These are phyloP conservation scores for Creolimax fragrantissima DNA, from an alignment of 78 protist species.

Conservation along the genomic window DNA sequence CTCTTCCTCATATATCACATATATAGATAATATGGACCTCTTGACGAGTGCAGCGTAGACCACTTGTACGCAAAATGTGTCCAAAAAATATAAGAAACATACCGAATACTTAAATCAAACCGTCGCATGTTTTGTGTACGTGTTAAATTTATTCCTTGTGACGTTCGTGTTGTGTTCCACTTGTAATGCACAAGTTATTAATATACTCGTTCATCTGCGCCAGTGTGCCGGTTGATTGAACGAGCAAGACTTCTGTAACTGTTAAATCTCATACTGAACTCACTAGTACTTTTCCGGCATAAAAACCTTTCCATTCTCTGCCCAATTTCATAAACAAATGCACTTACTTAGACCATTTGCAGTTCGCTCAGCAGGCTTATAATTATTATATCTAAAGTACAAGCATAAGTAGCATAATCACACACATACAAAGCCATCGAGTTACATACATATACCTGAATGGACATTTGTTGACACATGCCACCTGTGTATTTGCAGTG, in stretches of 20 bases:
- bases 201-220: not conserved
- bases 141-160: no score
- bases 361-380: no score
- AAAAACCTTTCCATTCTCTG: not conserved
- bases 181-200: not conserved
- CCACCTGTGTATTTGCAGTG: no score
- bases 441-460: not conserved
- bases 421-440: not conserved
- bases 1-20: no score
- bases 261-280: not conserved
- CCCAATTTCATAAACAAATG: not conserved
- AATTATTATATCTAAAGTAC: not conserved
- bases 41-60: no score
- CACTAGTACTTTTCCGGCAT: not conserved
- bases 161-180: no score
- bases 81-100: no score
- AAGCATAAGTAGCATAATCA: not conserved
- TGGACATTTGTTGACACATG: not conserved
- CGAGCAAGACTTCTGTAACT: not conserved
- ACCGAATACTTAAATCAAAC: no score
- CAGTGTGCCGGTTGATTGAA: no score
- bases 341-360: not conserved
- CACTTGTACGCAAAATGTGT: no score
- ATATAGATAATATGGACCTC: no score
- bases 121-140: no score